Conservation (phyloP, 106 monocot species). For the Dioscorea alata region DNA sequence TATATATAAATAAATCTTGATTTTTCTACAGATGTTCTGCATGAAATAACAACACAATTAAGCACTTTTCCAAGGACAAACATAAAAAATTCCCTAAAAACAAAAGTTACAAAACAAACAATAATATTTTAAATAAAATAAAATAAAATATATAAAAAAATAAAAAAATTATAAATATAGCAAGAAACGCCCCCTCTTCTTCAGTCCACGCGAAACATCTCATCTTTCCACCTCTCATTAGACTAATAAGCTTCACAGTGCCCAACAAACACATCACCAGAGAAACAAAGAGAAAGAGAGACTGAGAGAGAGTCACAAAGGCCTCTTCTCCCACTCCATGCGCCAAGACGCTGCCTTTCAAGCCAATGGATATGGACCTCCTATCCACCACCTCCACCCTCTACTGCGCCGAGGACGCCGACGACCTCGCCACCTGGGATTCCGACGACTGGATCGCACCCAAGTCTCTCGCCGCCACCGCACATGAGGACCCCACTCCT, state of each 20-base stretch:
- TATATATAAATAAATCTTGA: too few relatives aligned
- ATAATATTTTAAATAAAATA: too few relatives aligned
- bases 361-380: neutral
- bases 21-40: too few relatives aligned
- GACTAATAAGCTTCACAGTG: neutral
- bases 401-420: constrained; percentile 4
- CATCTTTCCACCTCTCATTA: neutral
- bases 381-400: neutral
- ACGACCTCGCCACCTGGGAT: neutral
- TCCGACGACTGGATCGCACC: neutral
- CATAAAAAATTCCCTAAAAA: too few relatives aligned
- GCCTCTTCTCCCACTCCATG: neutral
- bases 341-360: neutral
- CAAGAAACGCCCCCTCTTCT: neutral
- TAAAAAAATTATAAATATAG: neutral
- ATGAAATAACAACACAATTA: too few relatives aligned
- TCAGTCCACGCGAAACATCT: constrained; percentile 1
- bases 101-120: too few relatives aligned
- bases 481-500: neutral
- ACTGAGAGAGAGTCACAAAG: neutral
- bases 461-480: neutral
- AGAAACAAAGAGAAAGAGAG: neutral
- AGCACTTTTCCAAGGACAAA: too few relatives aligned
- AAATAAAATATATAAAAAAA: too few relatives aligned
- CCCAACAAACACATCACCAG: neutral